Conservation (phyloP, 225 moss, liverwort and hornwort species). For the Anthoceros angustus region DNA sequence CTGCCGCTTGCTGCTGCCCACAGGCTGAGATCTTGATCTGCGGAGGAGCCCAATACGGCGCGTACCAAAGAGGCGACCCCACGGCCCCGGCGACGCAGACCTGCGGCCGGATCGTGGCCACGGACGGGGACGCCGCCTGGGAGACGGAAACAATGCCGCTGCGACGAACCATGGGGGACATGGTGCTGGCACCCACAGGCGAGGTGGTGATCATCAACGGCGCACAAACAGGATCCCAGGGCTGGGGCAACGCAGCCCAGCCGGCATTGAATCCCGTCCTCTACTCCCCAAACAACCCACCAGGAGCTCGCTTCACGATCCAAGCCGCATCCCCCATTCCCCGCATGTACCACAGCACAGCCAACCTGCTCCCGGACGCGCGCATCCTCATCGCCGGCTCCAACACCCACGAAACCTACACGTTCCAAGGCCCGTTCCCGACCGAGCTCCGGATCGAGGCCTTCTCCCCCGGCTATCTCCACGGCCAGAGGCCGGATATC, state of each 20-base stretch:
- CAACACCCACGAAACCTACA: constrained; percentile 41
- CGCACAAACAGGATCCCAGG: constrained; percentile 52
- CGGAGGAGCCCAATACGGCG: constrained; percentile 47
- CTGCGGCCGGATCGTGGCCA: constrained; percentile 55
- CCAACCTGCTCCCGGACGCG: constrained; percentile 32
- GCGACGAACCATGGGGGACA: constrained; percentile 69
- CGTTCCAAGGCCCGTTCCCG: constrained; percentile 16
- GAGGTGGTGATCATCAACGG: constrained; percentile 71
- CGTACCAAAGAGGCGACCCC: constrained; percentile 15
- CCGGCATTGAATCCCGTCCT: constrained; percentile 38
- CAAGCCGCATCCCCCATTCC: constrained; percentile 14
- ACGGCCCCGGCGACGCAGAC: constrained; percentile 41
- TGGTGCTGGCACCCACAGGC: constrained; percentile 59
- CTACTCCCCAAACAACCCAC: constrained; percentile 23
- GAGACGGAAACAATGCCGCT: constrained; percentile 65
- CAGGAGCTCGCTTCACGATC: constrained; percentile 12
- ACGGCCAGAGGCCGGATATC: constrained; percentile 5
- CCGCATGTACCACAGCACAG: constrained; percentile 37
- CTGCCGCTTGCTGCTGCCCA: constrained; percentile 12
- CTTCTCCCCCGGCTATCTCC: constrained; percentile 33
- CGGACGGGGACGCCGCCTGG: constrained; percentile 40
- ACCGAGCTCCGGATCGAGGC: constrained; percentile 41
- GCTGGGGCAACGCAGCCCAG: constrained; percentile 42
- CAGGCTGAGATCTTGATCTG: constrained; percentile 33
- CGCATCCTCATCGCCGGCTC: constrained; percentile 33